Base-by-base conservation (phyloP, 2,329 filamentous ascomycete genomes). In the Emmonsiellopsis sp. region DNA sequence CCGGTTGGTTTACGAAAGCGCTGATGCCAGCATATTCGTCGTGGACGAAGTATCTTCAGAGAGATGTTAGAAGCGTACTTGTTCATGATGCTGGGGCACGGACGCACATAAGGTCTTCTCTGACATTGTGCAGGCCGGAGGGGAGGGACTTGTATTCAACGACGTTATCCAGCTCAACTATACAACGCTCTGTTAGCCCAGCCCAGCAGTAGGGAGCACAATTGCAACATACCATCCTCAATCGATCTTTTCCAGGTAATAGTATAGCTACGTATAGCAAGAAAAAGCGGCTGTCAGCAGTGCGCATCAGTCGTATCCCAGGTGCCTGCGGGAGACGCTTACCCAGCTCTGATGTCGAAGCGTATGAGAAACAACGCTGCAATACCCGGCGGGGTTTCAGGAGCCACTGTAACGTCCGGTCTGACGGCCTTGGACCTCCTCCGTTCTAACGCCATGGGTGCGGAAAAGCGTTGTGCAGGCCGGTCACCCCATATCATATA, bases 91-190 rank as follows among this genome's bases (percentile, higher is more conserved):
- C 32, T 5, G 20, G n/a, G 13, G 38, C 13, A 11, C 15, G 11
- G 41, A 44, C n/a, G 51, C 72, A 81, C 71, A 86, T 77, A 50
- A 97, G 77, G 70, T 98, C 93, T 60, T 91, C 83, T 34, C 85
- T 77, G 16, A 97, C 89, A 54, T 89, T 87, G 72, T 98, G 93
- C 49, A 96, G 72, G 26, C 93, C 93, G 0, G 92, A 97, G 2
- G 93, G 93, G 46, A 98, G 79, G 57, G 89, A 94, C 73, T 96
- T 97, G 79, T 90, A 98, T 72, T 98, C 93, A 64, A 96, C 89
- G 26, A 87, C 83, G 53, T 89, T 89, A 61, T 95, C 88, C 48
- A 97, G 80, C 46, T 77, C 70, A 41, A 82, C 77, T 79, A 54
- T 55, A 46, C 51, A 50, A 30, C 11, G 7, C 10, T 13, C 2